Conservation (phyloP, 495 filamentous ascomycete genomes). For the Rusavskia elegans region DNA sequence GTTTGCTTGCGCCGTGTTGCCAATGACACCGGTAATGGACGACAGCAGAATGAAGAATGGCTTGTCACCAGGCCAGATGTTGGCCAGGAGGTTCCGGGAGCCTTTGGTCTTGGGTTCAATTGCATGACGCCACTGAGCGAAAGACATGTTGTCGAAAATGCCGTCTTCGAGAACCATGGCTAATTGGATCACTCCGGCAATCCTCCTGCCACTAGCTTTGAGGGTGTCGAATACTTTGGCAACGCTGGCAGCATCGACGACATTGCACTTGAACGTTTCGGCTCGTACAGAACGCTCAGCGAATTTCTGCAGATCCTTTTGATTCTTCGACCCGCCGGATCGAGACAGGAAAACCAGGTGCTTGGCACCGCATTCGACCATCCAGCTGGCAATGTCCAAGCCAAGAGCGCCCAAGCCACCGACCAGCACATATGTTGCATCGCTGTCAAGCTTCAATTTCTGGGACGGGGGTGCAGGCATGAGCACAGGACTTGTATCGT, state of each 20-base stretch:
- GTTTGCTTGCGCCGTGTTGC: slow-evolving; percentile 43
- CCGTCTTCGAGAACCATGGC: slow-evolving; percentile 25
- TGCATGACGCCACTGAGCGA: slow-evolving; percentile 22
- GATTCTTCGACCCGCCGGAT: slow-evolving; percentile 3
- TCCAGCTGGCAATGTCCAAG: slow-evolving; percentile 10
- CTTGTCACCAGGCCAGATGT: slow-evolving; percentile 20
- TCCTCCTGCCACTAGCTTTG: slow-evolving; percentile 14
- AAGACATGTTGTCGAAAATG: slow-evolving; percentile 26
- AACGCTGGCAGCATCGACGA: slow-evolving; percentile 18
- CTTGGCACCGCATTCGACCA: slow-evolving; percentile 16
- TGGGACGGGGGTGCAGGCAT: background rate
- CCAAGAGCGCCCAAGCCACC: slow-evolving; percentile 24
- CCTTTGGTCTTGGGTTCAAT: slow-evolving; percentile 29
- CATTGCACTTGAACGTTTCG: slow-evolving; percentile 24
- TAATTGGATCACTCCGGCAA: slow-evolving; percentile 20
- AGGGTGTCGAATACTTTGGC: background rate
- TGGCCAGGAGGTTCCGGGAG: slow-evolving; percentile 33
- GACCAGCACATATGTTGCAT: slow-evolving; percentile 21
- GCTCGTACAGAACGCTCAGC: slow-evolving; percentile 8
- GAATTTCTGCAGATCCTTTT: slow-evolving; percentile 6
- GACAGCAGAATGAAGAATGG: slow-evolving; percentile 55
- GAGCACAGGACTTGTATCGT: background rate
- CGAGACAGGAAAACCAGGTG: slow-evolving; percentile 17
- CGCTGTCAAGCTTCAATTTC: slow-evolving; percentile 1
- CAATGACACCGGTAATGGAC: slow-evolving; percentile 43